Conservation (phyloP, 2,329 filamentous ascomycete species). For the Ascochyta pisi region DNA sequence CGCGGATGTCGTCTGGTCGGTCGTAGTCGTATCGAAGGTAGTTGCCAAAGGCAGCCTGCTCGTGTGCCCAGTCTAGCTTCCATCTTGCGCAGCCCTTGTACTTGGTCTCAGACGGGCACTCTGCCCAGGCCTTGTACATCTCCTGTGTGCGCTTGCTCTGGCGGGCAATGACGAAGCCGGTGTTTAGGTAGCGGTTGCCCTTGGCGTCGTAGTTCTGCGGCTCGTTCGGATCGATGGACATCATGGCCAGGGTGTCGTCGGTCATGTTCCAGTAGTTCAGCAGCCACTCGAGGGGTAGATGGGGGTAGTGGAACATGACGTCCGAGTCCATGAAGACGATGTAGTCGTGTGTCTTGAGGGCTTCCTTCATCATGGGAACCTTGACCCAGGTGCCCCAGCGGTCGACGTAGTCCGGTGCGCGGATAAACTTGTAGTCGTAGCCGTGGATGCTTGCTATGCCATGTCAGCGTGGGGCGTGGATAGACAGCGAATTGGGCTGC, state of each 20-base stretch:
- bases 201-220: constrained; percentile 52
- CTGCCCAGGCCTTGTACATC: constrained; percentile 49
- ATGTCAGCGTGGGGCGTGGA: constrained; percentile 18
- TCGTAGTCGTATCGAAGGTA: constrained; percentile 50
- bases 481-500: background rate
- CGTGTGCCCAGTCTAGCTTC: constrained; percentile 47
- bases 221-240: constrained; percentile 55
- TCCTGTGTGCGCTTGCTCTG: constrained; percentile 47
- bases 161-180: constrained; percentile 55
- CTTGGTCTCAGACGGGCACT: constrained; percentile 45
- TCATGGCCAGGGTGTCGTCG: constrained; percentile 54
- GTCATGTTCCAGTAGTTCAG: constrained; percentile 59
- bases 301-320: constrained; percentile 55
- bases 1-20: constrained; percentile 46
- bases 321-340: constrained; percentile 60
- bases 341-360: constrained; percentile 52
- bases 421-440: constrained; percentile 59
- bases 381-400: constrained; percentile 59
- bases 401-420: constrained; percentile 51
- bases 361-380: constrained; percentile 55
- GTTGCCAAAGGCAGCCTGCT: constrained; percentile 50
- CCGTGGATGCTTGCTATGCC: constrained; percentile 55
- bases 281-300: constrained; percentile 59
- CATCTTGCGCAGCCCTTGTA: constrained; percentile 47
- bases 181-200: constrained; percentile 53